Evolutionary conservation across 345 rosid genomes (phyloP).

Genomic region (Citrus sp.): DNA sequence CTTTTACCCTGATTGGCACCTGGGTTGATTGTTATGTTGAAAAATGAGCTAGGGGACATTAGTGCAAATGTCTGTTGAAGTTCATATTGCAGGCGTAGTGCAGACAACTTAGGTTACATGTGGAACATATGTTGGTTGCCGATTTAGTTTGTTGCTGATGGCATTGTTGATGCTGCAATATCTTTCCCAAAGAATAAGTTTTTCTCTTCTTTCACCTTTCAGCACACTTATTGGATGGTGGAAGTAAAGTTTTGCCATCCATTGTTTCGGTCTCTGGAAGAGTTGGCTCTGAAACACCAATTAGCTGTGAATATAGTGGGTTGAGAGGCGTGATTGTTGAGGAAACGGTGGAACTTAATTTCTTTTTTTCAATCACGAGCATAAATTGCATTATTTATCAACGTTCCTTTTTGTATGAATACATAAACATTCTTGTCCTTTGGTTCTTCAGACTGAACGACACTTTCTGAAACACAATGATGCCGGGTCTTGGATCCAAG

Average conservation of each 20-base stretch:
- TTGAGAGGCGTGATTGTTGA: conserved; percentile 75
- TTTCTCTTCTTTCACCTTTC: conserved; percentile 23
- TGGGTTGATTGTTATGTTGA: not conserved
- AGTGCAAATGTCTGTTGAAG: not conserved
- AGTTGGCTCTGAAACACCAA: conserved; percentile 85
- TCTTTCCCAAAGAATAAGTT: conserved; percentile 10
- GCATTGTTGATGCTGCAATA: not conserved
- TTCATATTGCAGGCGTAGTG: not conserved
- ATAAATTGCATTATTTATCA: not conserved
- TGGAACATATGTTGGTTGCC: not conserved
- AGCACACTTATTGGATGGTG: conserved; percentile 80
- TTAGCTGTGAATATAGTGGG: conserved; percentile 71
- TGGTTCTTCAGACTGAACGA: conserved; percentile 68
- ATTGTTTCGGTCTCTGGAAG: conserved; percentile 72
- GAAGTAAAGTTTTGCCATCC: conserved; percentile 64
- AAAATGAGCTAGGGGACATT: not conserved
- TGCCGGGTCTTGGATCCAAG: conserved; percentile 98
- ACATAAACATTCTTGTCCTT: not conserved
- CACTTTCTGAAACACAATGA: conserved; percentile 92
- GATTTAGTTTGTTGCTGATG: conserved; percentile 1
- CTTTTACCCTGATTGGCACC: not conserved
- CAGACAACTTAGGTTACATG: not conserved
- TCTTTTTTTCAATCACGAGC: not conserved
- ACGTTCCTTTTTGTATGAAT: not conserved
- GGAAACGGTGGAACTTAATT: conserved; percentile 56